Evolutionary conservation across 768 basidiomycete species (phyloP), one percentile per base, ranked within the genome.

Genomic region (Boletus rubropictus): DNA sequence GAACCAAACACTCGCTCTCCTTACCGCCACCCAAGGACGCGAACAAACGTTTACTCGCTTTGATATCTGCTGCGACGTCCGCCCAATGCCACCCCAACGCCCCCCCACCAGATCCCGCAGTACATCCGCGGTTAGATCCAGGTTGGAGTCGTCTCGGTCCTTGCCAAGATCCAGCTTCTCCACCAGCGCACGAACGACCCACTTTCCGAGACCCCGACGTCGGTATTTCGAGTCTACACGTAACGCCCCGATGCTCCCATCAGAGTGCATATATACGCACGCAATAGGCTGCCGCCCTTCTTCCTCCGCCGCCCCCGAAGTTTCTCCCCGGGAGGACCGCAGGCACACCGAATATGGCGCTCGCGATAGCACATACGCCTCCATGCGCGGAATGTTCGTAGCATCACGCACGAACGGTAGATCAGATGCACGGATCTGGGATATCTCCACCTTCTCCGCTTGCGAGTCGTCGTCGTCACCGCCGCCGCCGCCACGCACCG

Each of bases 1-100:
- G 46, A 42, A 20, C 48, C 6, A 5, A 35, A 46, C 52, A 44
- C 14, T 25, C 41, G 7, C 12, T 39, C 33, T 42, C 38, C 32
- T 37, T 28, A 31, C 56, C 49, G 4, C 36, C 49, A 5, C 36
- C 38, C 22, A 60, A 28, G 22, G 52, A 54, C 3, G 25, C 14
- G 20, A 63, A 50, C 25, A 56, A 53, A 20, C 22, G 24, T 3
- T 49, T 51, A 7, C 22, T 51, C 12, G 7, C 52, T 11, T 50
- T 42, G 12, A 51, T 58, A 2, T 32, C 15, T 3, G 5, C 22
- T 11, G 25, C 49, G 3, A 39, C 33, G n/a, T 63, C 55, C 21
- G 42, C 35, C 61, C 60, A 62, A 21, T 55, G 53, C 60, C 58
- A 63, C 4, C 55, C 50, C 0, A 60, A 31, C 1, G 57, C 60